Conservation (phyloP, 1,139 yeast genomes). For the Lodderomyces margitis region DNA sequence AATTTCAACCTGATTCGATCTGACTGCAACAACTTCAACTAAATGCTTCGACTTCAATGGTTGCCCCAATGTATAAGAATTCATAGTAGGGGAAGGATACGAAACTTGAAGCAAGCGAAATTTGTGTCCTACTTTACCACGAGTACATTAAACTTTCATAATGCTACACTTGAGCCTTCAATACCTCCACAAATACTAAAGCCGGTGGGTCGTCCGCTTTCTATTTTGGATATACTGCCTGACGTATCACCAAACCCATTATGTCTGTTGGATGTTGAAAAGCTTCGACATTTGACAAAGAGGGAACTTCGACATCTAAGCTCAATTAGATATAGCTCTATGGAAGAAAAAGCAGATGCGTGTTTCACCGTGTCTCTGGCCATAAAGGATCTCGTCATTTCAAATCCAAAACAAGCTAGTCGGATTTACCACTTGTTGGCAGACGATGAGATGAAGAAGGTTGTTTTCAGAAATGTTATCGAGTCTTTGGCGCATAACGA, state of each 20-base stretch:
- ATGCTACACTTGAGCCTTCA: conserved; percentile 5
- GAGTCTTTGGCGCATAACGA: not conserved
- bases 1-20: not conserved
- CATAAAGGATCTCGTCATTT: conserved; percentile 20
- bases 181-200: conserved; percentile 10
- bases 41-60: not conserved
- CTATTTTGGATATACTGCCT: conserved; percentile 14
- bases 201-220: not conserved
- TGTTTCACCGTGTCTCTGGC: conserved; percentile 31
- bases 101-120: not conserved
- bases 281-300: conserved; percentile 22
- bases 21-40: not conserved
- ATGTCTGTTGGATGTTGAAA: conserved; percentile 26
- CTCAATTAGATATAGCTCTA: conserved; percentile 23
- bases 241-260: conserved; percentile 37
- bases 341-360: conserved; percentile 29
- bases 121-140: not conserved
- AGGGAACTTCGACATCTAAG: conserved; percentile 26
- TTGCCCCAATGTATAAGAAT: not conserved
- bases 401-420: conserved; percentile 19
- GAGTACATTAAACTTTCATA: not conserved
- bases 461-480: not conserved
- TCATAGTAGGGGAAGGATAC: not conserved
- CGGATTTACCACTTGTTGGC: conserved; percentile 13
- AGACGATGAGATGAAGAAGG: conserved; percentile 26